Percentiles rank a stretch among this genome's conserved stretches.
Conservation (phyloP, 495 filamentous ascomycete species). For the Aspergillus homomorphus region DNA sequence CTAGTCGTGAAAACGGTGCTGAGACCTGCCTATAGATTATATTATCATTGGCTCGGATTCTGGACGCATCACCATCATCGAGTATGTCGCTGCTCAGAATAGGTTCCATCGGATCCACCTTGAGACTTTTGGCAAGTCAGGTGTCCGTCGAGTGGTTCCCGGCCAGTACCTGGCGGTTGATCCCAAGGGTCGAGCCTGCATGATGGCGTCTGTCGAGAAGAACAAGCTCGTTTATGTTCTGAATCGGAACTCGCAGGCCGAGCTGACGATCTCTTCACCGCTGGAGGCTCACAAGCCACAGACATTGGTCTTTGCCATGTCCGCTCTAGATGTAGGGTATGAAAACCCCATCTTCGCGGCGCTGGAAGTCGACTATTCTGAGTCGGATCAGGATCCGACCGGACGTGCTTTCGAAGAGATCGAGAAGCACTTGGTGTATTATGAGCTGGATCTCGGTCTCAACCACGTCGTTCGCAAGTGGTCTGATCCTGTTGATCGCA, state of each 20-base stretch:
- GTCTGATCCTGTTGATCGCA: constrained; percentile 89
- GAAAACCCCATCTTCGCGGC: constrained; percentile 95
- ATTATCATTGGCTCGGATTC: constrained; percentile 95
- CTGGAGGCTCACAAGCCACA: constrained; percentile 98
- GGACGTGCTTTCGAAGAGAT: constrained; percentile 76
- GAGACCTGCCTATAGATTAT: constrained; percentile 72
- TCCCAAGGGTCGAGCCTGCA: constrained; percentile 89
- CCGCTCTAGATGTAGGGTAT: constrained; percentile 89
- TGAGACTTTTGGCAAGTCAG: constrained; percentile 97
- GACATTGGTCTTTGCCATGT: constrained; percentile 81
- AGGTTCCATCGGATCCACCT: constrained; percentile 85
- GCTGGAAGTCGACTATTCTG: constrained; percentile 88
- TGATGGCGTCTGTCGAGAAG: constrained; percentile 94
- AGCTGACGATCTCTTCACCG: constrained; percentile 93
- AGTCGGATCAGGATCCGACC: constrained; percentile 86
- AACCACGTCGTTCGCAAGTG: constrained; percentile 97
- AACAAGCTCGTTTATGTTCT: constrained; percentile 99
- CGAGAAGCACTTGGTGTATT: constrained; percentile 92
- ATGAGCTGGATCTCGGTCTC: constrained; percentile 91
- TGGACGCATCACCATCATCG: constrained; percentile 88
- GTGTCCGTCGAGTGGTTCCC: constrained; percentile 88
- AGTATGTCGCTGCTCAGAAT: constrained; percentile 85
- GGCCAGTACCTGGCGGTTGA: constrained; percentile 94
- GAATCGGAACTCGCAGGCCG: constrained; percentile 89
- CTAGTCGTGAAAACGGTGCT: constrained; percentile 50